Evolutionary conservation across 2,329 filamentous ascomycete genomes (phyloP).

Genomic region (Neonectria neomacrospora): DNA sequence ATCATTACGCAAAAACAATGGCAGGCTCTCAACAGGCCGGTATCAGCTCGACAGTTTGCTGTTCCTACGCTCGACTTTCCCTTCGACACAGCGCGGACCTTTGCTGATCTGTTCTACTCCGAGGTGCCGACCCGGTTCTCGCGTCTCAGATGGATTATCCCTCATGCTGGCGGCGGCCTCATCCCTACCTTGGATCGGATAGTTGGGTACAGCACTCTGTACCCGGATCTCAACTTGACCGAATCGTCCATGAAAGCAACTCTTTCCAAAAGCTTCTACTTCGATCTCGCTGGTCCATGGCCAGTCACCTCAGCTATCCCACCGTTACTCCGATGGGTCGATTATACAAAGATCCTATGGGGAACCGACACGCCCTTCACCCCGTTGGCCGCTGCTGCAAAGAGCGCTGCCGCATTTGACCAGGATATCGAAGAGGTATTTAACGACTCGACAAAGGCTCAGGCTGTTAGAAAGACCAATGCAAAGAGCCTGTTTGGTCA

Average conservation of each 20-base stretch:
- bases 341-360: constrained; percentile 35
- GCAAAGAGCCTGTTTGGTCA: constrained; percentile 10
- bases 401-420: constrained; percentile 10
- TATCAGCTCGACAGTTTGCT: constrained; percentile 28
- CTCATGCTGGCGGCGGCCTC: constrained; percentile 41
- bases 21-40: constrained; percentile 33
- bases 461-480: constrained; percentile 14
- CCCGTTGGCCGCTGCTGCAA: constrained; percentile 21
- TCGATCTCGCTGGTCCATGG: constrained; percentile 44
- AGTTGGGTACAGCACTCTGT: constrained; percentile 21
- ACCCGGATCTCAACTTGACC: constrained; percentile 30
- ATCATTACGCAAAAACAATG: constrained; percentile 26
- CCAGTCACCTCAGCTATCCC: constrained; percentile 35
- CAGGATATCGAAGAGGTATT: constrained; percentile 7
- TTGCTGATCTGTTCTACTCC: constrained; percentile 36
- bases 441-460: not conserved
- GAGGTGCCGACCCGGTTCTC: constrained; percentile 39
- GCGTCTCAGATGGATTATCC: constrained; percentile 41
- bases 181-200: constrained; percentile 39
- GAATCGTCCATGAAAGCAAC: constrained; percentile 46
- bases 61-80: constrained; percentile 38
- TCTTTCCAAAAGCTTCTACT: constrained; percentile 36
- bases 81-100: constrained; percentile 38
- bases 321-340: constrained; percentile 38
- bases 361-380: constrained; percentile 42